Conservation (phyloP, 2,329 filamentous ascomycete species). For the Clarireedia homoeocarpa region DNA sequence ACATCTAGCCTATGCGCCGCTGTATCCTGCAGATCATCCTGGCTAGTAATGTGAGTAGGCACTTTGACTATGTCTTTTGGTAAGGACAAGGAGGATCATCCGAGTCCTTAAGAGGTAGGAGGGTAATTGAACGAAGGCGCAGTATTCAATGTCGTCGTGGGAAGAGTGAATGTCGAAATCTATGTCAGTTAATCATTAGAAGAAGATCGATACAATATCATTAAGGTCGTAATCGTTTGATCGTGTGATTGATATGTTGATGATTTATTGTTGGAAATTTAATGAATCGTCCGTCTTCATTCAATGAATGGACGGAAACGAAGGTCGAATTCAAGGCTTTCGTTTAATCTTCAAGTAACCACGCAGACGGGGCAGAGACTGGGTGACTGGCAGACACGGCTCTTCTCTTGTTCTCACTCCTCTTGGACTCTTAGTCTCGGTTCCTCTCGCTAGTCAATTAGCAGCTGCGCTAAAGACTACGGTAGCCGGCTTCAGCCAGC, state of each 20-base stretch:
- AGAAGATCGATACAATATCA: background rate
- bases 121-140: background rate
- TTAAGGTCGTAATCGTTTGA: constrained; percentile 11
- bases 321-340: too few relatives aligned
- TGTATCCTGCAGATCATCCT: constrained; percentile 27
- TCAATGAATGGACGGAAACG: too few relatives aligned
- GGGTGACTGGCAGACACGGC: too few relatives aligned
- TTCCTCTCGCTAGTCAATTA: background rate
- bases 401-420: background rate
- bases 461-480: background rate
- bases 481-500: background rate
- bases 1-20: constrained; percentile 25
- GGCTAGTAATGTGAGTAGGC: constrained; percentile 24
- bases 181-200: background rate
- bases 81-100: constrained; percentile 29
- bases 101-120: constrained; percentile 10
- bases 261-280: background rate
- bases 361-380: too few relatives aligned
- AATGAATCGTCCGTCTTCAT: background rate
- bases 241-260: background rate
- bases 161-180: background rate
- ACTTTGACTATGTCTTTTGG: constrained; percentile 26
- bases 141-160: background rate
- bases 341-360: too few relatives aligned
- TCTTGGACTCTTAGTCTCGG: background rate